Evolutionary conservation across 495 filamentous ascomycete genomes (phyloP).

Genomic region (Annulohypoxylon nitens): DNA sequence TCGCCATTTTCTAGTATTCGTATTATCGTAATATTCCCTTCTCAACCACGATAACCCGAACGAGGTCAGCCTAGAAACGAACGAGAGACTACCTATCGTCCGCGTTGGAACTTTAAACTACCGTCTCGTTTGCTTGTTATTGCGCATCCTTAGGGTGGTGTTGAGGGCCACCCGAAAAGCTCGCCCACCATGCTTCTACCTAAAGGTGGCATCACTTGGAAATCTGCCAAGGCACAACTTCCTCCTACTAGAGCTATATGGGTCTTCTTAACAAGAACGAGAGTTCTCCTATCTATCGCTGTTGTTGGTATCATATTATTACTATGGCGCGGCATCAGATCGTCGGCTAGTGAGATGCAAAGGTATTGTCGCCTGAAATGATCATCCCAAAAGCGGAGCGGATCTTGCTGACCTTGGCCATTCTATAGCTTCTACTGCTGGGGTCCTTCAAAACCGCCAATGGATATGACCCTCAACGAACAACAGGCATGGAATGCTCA

Average conservation of each 20-base stretch:
- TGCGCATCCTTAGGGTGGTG: constrained; percentile 50
- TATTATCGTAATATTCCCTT: constrained; percentile 18
- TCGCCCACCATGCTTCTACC: constrained; percentile 71
- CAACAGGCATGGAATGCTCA: constrained; percentile 90
- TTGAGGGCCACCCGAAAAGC: constrained; percentile 53
- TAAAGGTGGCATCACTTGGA: constrained; percentile 93
- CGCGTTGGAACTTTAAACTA: constrained; percentile 5
- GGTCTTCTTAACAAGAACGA: constrained; percentile 80
- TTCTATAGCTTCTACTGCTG: constrained; percentile 91
- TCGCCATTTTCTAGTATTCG: constrained; percentile 21
- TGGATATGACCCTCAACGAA: constrained; percentile 93
- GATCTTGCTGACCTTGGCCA: constrained; percentile 40
- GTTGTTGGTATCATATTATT: constrained; percentile 80
- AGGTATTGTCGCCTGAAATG: constrained; percentile 67
- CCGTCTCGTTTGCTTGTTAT: constrained; percentile 28
- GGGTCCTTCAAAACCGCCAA: constrained; percentile 91
- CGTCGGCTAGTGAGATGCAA: constrained; percentile 89
- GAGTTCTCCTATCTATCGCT: constrained; percentile 81
- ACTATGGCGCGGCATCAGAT: constrained; percentile 89
- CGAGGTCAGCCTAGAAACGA: constrained; percentile 28
- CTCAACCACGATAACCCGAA: constrained; percentile 23
- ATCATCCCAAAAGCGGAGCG: constrained; percentile 16
- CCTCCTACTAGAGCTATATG: constrained; percentile 86
- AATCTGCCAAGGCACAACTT: constrained; percentile 83
- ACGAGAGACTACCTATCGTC: constrained; percentile 28